These are phyloP conservation scores for Bolboschoenoplectus hybrid DNA, from an alignment of 202 grass and related monocot species.

Conservation along the genomic window DNA sequence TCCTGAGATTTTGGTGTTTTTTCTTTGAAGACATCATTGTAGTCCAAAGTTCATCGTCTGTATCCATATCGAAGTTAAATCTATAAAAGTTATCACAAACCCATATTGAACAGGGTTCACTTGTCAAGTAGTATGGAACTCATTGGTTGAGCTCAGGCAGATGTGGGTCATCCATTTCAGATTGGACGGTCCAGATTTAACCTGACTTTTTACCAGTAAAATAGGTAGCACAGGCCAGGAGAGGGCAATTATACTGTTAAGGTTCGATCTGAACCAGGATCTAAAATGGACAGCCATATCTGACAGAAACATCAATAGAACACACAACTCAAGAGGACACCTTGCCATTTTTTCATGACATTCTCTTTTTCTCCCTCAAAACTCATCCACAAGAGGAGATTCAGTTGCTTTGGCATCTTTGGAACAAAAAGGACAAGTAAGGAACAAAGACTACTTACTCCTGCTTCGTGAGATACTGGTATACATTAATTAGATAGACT, in stretches of 20 bases:
- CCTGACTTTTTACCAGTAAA: neutral
- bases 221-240: neutral
- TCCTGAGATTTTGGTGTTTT: slow-evolving; percentile 22
- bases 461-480: neutral
- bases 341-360: neutral
- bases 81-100: neutral
- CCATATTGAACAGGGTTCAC: neutral
- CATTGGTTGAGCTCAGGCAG: neutral
- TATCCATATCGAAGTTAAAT: neutral
- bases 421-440: neutral
- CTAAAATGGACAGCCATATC: neutral
- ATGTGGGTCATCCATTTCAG: slow-evolving; percentile 14
- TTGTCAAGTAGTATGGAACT: neutral
- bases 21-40: slow-evolving; percentile 8
- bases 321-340: neutral
- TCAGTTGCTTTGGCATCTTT: neutral
- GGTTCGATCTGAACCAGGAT: neutral
- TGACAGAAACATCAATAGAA: neutral
- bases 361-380: neutral
- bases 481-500: neutral
- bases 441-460: neutral
- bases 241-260: neutral
- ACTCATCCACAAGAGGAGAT: neutral
- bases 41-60: slow-evolving; percentile 23
- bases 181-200: neutral